Conservation (phyloP, 176 grass and related monocot genomes). For the Hordeum marinum region DNA sequence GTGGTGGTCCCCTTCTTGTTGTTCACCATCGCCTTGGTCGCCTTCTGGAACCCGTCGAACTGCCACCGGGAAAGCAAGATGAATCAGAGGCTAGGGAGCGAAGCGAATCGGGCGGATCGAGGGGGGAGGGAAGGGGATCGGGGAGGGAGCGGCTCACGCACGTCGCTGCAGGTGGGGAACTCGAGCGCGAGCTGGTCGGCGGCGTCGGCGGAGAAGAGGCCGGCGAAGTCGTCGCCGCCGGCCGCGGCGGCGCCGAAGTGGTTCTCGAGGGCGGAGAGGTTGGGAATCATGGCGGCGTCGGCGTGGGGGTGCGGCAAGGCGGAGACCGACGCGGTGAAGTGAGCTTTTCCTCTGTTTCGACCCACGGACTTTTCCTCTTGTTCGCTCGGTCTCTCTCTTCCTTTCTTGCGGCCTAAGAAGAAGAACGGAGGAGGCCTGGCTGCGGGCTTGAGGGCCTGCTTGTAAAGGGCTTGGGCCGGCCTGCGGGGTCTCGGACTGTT, state of each 20-base stretch:
- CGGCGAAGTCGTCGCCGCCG: neutral
- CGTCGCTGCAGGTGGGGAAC: conserved; percentile 32
- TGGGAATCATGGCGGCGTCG: conserved; percentile 46
- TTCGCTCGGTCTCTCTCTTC: neutral
- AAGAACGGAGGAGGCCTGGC: neutral
- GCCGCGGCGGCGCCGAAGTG: conserved; percentile 13
- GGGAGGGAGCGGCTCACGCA: neutral
- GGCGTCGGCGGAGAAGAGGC: conserved; percentile 1
- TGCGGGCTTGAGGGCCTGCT: neutral
- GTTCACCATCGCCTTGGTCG: conserved; percentile 55
- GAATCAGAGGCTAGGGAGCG: neutral
- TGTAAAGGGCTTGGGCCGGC: neutral
- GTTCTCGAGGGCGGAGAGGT: conserved; percentile 58
- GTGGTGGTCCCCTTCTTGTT: conserved; percentile 81
- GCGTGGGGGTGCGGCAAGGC: neutral
- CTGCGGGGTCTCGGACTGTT: too few relatives aligned
- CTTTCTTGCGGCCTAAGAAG: conserved; percentile 42
- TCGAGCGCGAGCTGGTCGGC: conserved; percentile 39
- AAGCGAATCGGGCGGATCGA: conserved; percentile 11
- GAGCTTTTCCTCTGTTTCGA: neutral
- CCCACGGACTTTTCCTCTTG: neutral
- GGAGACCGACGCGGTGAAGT: conserved; percentile 2
- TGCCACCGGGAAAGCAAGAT: neutral
- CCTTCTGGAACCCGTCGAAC: conserved; percentile 77
- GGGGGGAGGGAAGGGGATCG: neutral